Evolutionary conservation across 2,329 filamentous ascomycete species (phyloP).

Genomic region (Monosporascus sp.): DNA sequence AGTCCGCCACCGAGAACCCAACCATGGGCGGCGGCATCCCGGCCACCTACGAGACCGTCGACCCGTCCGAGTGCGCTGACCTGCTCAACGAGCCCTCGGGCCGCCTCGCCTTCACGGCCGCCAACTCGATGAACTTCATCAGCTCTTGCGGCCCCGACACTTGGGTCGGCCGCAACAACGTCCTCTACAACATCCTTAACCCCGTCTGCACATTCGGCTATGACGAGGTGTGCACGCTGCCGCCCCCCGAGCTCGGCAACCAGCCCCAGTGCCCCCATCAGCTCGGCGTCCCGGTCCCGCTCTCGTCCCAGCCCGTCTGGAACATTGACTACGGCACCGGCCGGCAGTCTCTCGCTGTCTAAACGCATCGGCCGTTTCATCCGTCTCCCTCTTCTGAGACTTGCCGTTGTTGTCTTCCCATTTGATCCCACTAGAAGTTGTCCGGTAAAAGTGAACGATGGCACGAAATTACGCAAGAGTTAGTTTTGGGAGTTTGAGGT

Average conservation of each 20-base stretch:
- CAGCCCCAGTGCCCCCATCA: conserved; percentile 39
- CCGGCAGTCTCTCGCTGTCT: conserved; percentile 14
- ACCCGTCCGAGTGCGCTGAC: conserved; percentile 38
- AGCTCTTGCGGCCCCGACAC: conserved; percentile 34
- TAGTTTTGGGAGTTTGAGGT: too few species aligned
- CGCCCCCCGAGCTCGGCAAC: conserved; percentile 36
- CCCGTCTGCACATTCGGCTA: conserved; percentile 39
- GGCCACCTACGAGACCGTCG: conserved; percentile 42
- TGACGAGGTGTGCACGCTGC: conserved; percentile 41
- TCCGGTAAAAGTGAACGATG: too few species aligned
- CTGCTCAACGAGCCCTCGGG: conserved; percentile 40
- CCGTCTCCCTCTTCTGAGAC: background rate
- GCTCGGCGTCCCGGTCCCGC: conserved; percentile 31
- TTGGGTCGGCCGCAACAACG: conserved; percentile 45
- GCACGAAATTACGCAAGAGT: too few species aligned
- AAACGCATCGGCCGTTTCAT: background rate
- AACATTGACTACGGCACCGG: conserved; percentile 44
- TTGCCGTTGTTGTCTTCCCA: background rate
- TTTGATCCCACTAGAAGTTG: background rate
- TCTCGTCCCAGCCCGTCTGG: conserved; percentile 37
- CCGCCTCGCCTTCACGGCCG: conserved; percentile 38
- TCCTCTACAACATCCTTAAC: conserved; percentile 48
- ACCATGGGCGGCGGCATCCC: conserved; percentile 41
- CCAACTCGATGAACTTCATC: conserved; percentile 51
- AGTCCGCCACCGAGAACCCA: conserved; percentile 40